Evolutionary conservation across 352 stramenopile genomes (phyloP), one percentile per base, ranked within the genome.

Genomic region (Plasmopara viticola): DNA sequence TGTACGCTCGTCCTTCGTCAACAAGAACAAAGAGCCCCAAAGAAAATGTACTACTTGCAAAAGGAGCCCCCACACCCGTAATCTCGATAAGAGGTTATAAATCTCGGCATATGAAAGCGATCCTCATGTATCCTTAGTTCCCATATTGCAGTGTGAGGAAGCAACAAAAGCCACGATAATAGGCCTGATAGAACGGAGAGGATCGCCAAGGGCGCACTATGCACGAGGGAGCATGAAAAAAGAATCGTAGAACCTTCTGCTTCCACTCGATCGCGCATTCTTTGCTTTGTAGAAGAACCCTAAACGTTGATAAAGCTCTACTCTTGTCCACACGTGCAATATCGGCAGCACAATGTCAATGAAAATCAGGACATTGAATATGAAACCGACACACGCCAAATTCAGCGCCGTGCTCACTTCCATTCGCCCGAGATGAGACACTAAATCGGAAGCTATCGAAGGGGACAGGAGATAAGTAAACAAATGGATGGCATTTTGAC

Each of bases 81-180:
- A 9, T 18, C 46, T 60, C n/a, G 66, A 79, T 1, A 86, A 31
- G 4, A 72, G 64, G 0, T 64, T 69, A 42, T 84, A 64, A 9
- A 75, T 20, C 48, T 64, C 65, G 31, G 51, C 58, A 9, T 43
- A 46, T 3, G 70, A 82, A 46, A 50, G 56, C 12, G 54, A 67
- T 9, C 25, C 20, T 67, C 52, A 25, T 67, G 52, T 5, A 46
- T 53, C 2, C 55, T 68, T 41, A 67, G 70, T 10, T 58, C 66
- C 55, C 66, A 82, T 30, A 81, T 66, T 37, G 74, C 60, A 29
- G 72, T 62, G 51, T 74, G 80, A 6, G 72, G 74, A 10, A 85
- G 53, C 15, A 85, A 53, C 48, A 87, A 57, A 13, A 84, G 48
- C 76, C 76, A 87, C 28, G 71, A 83, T 34, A 87, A 40, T 31